Conservation (phyloP, 2,329 filamentous ascomycete genomes). For the Phyllosticta ampelicida region DNA sequence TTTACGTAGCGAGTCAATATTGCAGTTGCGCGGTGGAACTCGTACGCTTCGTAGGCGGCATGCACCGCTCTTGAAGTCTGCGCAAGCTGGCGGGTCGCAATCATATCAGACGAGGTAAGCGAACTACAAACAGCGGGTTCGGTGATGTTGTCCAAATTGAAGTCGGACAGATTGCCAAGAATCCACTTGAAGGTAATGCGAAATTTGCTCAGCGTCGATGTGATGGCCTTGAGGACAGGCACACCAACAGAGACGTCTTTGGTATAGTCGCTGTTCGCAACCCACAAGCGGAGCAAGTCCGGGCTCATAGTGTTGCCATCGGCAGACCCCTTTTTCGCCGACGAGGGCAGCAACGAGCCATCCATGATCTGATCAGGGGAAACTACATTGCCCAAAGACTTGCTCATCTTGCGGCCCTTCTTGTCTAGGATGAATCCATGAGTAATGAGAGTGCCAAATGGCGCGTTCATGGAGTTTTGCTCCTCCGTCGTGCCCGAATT, state of each 20-base stretch:
- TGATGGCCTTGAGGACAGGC: conserved; percentile 63
- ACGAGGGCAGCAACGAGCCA: conserved; percentile 62
- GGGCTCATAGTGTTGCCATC: conserved; percentile 53
- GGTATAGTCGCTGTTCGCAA: conserved; percentile 83
- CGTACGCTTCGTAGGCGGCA: conserved; percentile 55
- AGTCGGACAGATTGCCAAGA: conserved; percentile 51
- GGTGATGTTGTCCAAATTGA: conserved; percentile 22
- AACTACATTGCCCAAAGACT: conserved; percentile 85
- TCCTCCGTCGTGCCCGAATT: conserved; percentile 17
- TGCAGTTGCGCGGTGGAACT: conserved; percentile 70
- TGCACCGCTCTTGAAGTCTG: conserved; percentile 55
- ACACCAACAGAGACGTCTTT: conserved; percentile 75
- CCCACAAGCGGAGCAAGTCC: conserved; percentile 84
- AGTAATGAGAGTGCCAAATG: conserved; percentile 83
- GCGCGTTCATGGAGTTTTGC: conserved; percentile 40
- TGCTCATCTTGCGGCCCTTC: conserved; percentile 96
- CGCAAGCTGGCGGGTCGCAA: conserved; percentile 65
- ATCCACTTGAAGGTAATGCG: conserved; percentile 86
- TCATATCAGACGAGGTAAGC: conserved; percentile 32
- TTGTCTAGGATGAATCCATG: conserved; percentile 91
- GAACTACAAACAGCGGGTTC: not conserved
- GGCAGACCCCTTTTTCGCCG: conserved; percentile 24
- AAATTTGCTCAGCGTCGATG: conserved; percentile 72
- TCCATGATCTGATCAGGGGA: conserved; percentile 74
- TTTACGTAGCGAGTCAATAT: conserved; percentile 72